Evolutionary conservation across 1,284 basidiomycete species (phyloP).

Genomic region (Anthracocystis panici-leucophaei): DNA sequence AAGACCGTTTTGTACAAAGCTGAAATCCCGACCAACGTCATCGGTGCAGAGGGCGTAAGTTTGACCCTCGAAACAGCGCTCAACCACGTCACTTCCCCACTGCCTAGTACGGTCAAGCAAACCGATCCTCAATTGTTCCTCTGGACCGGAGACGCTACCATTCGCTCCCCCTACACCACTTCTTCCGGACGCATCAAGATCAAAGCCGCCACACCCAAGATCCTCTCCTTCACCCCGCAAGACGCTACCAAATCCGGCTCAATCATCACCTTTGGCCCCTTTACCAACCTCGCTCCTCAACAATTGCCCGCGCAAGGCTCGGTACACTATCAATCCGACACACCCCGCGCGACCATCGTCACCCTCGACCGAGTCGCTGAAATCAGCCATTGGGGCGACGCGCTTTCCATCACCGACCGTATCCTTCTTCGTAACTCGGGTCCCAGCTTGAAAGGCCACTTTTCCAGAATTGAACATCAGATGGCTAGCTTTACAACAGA

Average conservation of each 20-base stretch:
- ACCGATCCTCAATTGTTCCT: slow-evolving; percentile 83
- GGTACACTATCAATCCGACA: slow-evolving; percentile 84
- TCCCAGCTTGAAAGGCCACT: slow-evolving; percentile 91
- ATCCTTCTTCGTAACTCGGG: slow-evolving; percentile 87
- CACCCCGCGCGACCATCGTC: slow-evolving; percentile 82
- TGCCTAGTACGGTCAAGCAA: slow-evolving; percentile 81
- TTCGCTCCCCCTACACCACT: slow-evolving; percentile 86
- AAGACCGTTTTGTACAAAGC: slow-evolving; percentile 30
- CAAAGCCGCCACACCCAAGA: slow-evolving; percentile 31
- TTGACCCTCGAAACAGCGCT: slow-evolving; percentile 73
- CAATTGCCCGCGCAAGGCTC: slow-evolving; percentile 69
- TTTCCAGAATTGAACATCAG: slow-evolving; percentile 91
- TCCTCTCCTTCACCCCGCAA: slow-evolving; percentile 69
- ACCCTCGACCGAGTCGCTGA: slow-evolving; percentile 83
- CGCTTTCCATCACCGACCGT: slow-evolving; percentile 91
- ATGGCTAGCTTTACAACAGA: slow-evolving; percentile 76
- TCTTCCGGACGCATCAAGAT: slow-evolving; percentile 85
- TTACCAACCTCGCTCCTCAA: slow-evolving; percentile 76
- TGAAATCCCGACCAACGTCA: slow-evolving; percentile 18
- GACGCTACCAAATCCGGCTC: slow-evolving; percentile 80
- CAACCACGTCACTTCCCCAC: slow-evolving; percentile 81
- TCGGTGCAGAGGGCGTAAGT: slow-evolving; percentile 7
- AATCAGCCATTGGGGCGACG: slow-evolving; percentile 96
- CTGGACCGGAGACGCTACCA: slow-evolving; percentile 80
- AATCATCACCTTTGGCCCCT: slow-evolving; percentile 89